These are phyloP conservation scores for Candida tibetensis DNA, from an alignment of 805 yeast genomes.

Conservation along the genomic window DNA sequence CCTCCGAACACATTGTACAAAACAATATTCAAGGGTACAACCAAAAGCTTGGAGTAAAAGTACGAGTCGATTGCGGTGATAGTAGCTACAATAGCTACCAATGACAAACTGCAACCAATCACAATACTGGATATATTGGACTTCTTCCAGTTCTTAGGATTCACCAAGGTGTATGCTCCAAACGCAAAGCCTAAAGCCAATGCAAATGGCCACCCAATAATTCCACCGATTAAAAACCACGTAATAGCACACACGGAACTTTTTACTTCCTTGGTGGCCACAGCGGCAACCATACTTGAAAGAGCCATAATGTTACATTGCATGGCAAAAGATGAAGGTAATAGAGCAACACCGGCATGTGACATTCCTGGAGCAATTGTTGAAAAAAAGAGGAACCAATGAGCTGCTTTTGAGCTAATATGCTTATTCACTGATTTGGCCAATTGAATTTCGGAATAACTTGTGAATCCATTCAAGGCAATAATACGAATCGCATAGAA, in stretches of 20 bases:
- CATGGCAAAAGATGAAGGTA: constrained; percentile 79
- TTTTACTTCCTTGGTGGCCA: constrained; percentile 10
- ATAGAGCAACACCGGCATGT: constrained; percentile 80
- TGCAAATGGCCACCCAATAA: constrained; percentile 91
- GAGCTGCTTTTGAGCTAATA: constrained; percentile 42
- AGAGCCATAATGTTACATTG: constrained; percentile 45
- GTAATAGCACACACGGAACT: constrained; percentile 28
- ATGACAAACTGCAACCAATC: constrained; percentile 14
- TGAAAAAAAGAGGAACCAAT: constrained; percentile 62
- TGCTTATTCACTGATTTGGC: constrained; percentile 38
- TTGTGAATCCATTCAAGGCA: constrained; percentile 35
- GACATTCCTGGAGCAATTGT: constrained; percentile 76
- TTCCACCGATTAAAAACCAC: constrained; percentile 61
- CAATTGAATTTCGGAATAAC: constrained; percentile 53
- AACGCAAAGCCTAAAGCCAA: constrained; percentile 63
- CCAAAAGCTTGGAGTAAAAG: constrained; percentile 56
- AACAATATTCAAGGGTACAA: constrained; percentile 82
- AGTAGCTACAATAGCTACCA: constrained; percentile 17
- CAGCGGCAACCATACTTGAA: constrained; percentile 30
- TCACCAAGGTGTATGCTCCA: constrained; percentile 34
- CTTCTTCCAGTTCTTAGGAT: constrained; percentile 8
- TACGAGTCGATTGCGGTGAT: constrained; percentile 52
- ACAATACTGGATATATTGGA: constrained; percentile 9
- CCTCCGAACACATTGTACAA: constrained; percentile 73
- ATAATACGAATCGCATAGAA: constrained; percentile 56